Evolutionary conservation across 78 protist genomes (phyloP), one percentile per base, ranked within the genome.

Genomic region (Dictyostelium purpureum): DNA sequence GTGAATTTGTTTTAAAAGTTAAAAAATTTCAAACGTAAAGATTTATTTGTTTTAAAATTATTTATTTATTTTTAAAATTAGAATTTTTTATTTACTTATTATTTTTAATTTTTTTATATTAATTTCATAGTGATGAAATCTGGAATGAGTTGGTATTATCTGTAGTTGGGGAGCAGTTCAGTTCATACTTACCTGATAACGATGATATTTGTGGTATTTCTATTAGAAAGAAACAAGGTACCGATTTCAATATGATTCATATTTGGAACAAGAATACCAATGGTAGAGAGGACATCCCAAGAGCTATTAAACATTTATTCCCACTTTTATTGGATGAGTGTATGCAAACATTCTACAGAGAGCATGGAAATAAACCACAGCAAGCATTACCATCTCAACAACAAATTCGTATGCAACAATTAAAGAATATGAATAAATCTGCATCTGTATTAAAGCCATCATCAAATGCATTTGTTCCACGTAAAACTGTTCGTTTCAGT

Each of bases 131-230:
- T 33, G 82, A 85, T 59, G 92, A 85, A 47, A 65, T 85, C 45
- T 85, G 92, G 92, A 85, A 85, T 85, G 92, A 85, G 73, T 61
- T 85, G n/a, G 80, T 85, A 26, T 45, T 85, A 47, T 73, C 92
- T 0, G 92, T 85, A 0, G 73, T 85, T 85, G 92, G 92, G 19
- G 92, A 85, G 45, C 92, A 85, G 33, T 85, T 85, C 61, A 45
- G 77, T 37, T 52, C 92, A 35, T 85, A 73, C 59, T 43, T 85
- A 21, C 43, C 57, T 26, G 69, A 59, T n/a, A 38, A 45, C 61
- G 92, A 85, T 74, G 92, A 85, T 85, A 85, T 85, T n/a, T 85
- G 92, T 85, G 92, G 92, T 35, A 61, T 85, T 61, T 85, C 92
- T 12, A 85, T 85, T 73, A 31, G 92, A 47, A 85, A 85, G 54